Percentiles rank a stretch among this genome's conserved stretches.
Evolutionary conservation across 2,329 filamentous ascomycete genomes (phyloP).

Genomic region (Penicillium verrucosum): DNA sequence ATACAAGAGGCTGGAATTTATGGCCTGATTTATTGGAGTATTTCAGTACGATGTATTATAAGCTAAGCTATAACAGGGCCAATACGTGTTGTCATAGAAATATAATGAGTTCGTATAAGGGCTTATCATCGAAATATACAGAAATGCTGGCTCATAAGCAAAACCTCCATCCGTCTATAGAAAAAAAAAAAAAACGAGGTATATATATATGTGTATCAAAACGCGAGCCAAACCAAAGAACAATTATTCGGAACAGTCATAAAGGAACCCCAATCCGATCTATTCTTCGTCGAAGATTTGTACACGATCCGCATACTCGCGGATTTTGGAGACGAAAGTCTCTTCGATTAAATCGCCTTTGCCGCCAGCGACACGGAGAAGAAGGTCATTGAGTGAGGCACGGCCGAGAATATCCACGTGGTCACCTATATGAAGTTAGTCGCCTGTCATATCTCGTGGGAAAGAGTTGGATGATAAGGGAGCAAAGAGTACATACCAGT

Average conservation of each 20-base stretch:
- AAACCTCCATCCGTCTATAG: not conserved
- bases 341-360: constrained; percentile 76
- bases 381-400: constrained; percentile 83
- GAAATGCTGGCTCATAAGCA: not conserved
- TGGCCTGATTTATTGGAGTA: not conserved
- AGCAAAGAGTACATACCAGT: constrained; percentile 50
- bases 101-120: not conserved
- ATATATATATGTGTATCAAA: not conserved
- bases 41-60: not conserved
- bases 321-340: constrained; percentile 75
- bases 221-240: not conserved
- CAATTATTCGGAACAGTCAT: not conserved
- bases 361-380: constrained; percentile 81
- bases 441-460: not conserved
- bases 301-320: constrained; percentile 76
- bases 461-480: not conserved
- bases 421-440: constrained; percentile 56
- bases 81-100: not conserved
- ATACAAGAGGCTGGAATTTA: not conserved
- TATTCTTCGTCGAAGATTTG: constrained; percentile 69
- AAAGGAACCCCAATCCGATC: not conserved
- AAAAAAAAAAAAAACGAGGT: not conserved
- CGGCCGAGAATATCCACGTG: constrained; percentile 95
- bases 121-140: constrained; percentile 1
- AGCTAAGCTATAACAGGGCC: not conserved